Evolutionary conservation across 2,329 filamentous ascomycete genomes (phyloP).

Genomic region (Zymoseptoria ardabiliae): DNA sequence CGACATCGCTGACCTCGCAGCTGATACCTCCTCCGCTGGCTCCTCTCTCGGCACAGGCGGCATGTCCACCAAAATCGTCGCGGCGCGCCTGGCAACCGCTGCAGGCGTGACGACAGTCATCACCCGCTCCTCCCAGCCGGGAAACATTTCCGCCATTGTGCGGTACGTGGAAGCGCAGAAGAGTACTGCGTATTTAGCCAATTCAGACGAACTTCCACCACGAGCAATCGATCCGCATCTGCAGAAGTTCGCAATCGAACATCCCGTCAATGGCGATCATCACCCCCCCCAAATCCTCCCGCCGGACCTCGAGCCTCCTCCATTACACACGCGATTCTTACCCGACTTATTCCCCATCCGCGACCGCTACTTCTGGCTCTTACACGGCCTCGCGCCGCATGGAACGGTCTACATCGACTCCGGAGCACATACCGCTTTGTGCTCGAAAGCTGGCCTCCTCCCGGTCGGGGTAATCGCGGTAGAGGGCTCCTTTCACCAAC

Average conservation of each 20-base stretch:
- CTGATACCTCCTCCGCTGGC: slow-evolving; percentile 85
- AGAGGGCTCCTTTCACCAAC: slow-evolving; percentile 79
- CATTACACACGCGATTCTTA: slow-evolving; percentile 87
- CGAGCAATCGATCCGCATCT: slow-evolving; percentile 7
- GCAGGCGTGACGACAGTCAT: slow-evolving; percentile 95
- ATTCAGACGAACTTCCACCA: background rate
- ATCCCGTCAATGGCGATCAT: slow-evolving; percentile 17
- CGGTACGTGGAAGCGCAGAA: slow-evolving; percentile 64
- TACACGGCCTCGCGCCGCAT: slow-evolving; percentile 84
- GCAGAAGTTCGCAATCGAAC: slow-evolving; percentile 9
- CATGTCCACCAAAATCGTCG: slow-evolving; percentile 96
- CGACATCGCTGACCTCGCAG: slow-evolving; percentile 73
- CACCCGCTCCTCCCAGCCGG: slow-evolving; percentile 84
- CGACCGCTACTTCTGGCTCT: slow-evolving; percentile 93
- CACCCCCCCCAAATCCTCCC: slow-evolving; percentile 9
- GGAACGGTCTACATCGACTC: slow-evolving; percentile 87
- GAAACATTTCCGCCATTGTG: slow-evolving; percentile 84
- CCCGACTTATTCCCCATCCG: slow-evolving; percentile 77
- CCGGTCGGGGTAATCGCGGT: slow-evolving; percentile 88
- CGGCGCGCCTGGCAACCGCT: slow-evolving; percentile 82
- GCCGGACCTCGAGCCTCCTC: slow-evolving; percentile 33
- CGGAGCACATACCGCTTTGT: slow-evolving; percentile 75
- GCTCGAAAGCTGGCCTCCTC: slow-evolving; percentile 77
- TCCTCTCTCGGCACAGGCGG: slow-evolving; percentile 87
- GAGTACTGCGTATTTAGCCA: slow-evolving; percentile 25